Conservation (phyloP, 1,284 basidiomycete genomes). For the Ceratobasidium sp. region DNA sequence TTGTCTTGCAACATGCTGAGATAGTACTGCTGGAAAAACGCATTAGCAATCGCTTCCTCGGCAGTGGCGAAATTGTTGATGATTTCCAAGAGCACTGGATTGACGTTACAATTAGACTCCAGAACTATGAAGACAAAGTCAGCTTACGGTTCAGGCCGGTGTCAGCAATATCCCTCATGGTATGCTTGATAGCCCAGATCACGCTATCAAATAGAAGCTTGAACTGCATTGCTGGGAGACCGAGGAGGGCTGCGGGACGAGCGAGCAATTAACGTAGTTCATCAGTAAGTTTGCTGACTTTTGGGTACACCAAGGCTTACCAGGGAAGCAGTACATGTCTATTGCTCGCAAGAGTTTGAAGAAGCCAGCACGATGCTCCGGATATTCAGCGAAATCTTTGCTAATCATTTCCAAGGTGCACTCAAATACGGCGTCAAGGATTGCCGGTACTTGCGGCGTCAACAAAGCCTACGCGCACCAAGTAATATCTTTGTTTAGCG, state of each 20-base stretch:
- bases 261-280: slow-evolving; percentile 1
- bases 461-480: slow-evolving; percentile 74
- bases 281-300: slow-evolving; percentile 1
- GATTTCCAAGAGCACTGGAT: slow-evolving; percentile 89
- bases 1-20: slow-evolving; percentile 94
- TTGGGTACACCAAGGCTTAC: slow-evolving; percentile 60
- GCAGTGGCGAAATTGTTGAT: slow-evolving; percentile 95
- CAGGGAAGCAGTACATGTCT: slow-evolving; percentile 96
- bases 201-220: slow-evolving; percentile 99
- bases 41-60: slow-evolving; percentile 81
- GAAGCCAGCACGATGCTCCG: slow-evolving; percentile 97
- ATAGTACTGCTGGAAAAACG: slow-evolving; percentile 93
- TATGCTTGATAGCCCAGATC: slow-evolving; percentile 99
- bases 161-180: slow-evolving; percentile 98
- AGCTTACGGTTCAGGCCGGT: slow-evolving; percentile 87
- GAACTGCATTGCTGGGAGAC: slow-evolving; percentile 91
- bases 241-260: slow-evolving; percentile 75
- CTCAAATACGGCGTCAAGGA: slow-evolving; percentile 97
- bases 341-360: slow-evolving; percentile 96
- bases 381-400: slow-evolving; percentile 98
- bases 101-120: slow-evolving; percentile 1
- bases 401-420: slow-evolving; percentile 99
- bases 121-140: neutral
- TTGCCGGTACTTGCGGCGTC: slow-evolving; percentile 93
- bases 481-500: slow-evolving; percentile 17